Conservation (phyloP, 495 filamentous ascomycete species). For the Penicillium canariense region DNA sequence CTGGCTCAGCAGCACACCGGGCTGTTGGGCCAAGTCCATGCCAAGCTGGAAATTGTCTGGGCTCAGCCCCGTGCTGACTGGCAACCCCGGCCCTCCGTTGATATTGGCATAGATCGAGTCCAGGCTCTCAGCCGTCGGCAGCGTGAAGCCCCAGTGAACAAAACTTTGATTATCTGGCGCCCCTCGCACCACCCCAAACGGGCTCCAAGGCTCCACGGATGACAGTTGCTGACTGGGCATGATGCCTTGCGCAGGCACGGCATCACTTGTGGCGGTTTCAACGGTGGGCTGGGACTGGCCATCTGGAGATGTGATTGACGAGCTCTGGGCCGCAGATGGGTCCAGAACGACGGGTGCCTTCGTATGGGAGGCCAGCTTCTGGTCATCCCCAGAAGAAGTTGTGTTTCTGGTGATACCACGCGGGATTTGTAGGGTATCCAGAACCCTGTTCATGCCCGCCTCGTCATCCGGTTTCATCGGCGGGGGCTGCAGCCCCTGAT, state of each 20-base stretch:
- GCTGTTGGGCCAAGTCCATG: conserved; percentile 38
- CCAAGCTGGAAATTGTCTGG: conserved; percentile 34
- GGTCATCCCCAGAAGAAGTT: background rate
- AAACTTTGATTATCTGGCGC: conserved; percentile 27
- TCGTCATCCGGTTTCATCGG: conserved; percentile 47
- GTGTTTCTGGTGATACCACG: conserved; percentile 24
- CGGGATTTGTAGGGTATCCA: conserved; percentile 46
- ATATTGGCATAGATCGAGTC: conserved; percentile 43
- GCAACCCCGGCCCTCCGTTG: conserved; percentile 18
- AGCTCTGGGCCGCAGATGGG: conserved; percentile 20
- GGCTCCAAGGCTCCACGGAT: conserved; percentile 24
- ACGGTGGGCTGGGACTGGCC: conserved; percentile 9
- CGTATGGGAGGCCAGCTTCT: background rate
- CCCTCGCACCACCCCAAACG: conserved; percentile 25
- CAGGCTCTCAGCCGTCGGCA: conserved; percentile 44
- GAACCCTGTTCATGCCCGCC: conserved; percentile 41
- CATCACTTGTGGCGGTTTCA: conserved; percentile 5
- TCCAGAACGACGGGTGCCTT: background rate
- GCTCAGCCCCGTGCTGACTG: conserved; percentile 26
- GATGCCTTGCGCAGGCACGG: conserved; percentile 17
- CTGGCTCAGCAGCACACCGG: conserved; percentile 27
- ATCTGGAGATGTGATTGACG: conserved; percentile 12
- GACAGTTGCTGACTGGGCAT: conserved; percentile 15
- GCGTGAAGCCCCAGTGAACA: conserved; percentile 39
- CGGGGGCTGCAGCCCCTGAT: conserved; percentile 41